Evolutionary conservation across 2,329 filamentous ascomycete genomes (phyloP).

Genomic region (Cladosporium sp.): DNA sequence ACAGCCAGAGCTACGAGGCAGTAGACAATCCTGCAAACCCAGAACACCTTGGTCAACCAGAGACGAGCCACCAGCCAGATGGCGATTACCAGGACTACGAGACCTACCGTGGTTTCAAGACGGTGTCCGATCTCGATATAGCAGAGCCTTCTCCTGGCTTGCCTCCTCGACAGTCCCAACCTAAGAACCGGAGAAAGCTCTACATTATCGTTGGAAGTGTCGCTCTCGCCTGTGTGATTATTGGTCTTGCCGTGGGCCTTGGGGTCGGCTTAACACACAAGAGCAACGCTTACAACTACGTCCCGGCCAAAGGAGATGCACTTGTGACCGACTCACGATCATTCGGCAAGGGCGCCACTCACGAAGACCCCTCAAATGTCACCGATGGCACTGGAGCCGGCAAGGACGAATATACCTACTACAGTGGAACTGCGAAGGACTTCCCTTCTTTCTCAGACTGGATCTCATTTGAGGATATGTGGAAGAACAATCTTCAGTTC

Average conservation of each 20-base stretch:
- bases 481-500: conserved; percentile 35
- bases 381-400: conserved; percentile 28
- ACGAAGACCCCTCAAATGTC: conserved; percentile 24
- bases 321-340: conserved; percentile 33
- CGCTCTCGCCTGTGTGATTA: background rate
- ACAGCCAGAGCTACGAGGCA: conserved; percentile 17
- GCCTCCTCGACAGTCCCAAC: background rate
- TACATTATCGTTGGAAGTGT: background rate
- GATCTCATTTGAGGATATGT: conserved; percentile 36
- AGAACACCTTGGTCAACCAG: background rate
- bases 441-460: conserved; percentile 26
- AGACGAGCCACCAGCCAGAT: conserved; percentile 4
- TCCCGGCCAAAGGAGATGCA: background rate
- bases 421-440: conserved; percentile 28
- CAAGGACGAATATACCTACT: conserved; percentile 34
- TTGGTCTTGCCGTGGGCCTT: conserved; percentile 15
- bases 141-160: background rate
- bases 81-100: conserved; percentile 14
- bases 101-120: conserved; percentile 15
- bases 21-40: conserved; percentile 18
- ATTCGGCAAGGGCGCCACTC: conserved; percentile 32
- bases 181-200: background rate
- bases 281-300: conserved; percentile 4
- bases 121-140: conserved; percentile 12
- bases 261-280: conserved; percentile 11